Percentiles rank a stretch among this genome's conserved stretches.
Conservation (phyloP, 2,329 filamentous ascomycete species). For the Conoideocrella luteorostrata region DNA sequence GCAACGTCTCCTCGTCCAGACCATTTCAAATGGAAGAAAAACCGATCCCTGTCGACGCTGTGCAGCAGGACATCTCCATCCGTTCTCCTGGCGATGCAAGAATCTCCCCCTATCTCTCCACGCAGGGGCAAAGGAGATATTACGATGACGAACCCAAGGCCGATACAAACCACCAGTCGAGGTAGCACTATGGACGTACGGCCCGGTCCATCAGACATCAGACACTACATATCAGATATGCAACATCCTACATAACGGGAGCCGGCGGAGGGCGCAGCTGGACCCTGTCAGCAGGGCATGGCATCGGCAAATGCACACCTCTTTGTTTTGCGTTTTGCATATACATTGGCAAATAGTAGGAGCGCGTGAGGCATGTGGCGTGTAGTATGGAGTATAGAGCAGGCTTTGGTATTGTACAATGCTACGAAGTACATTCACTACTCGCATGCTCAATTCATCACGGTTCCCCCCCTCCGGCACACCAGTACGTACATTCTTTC, state of each 20-base stretch:
- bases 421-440: too few relatives aligned
- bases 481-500: not conserved
- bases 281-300: constrained; percentile 3
- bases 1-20: not conserved
- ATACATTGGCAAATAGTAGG: too few relatives aligned
- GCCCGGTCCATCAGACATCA: not conserved
- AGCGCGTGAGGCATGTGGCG: too few relatives aligned
- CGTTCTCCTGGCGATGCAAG: not conserved
- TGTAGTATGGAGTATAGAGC: constrained; percentile 2
- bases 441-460: not conserved
- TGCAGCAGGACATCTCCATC: not conserved
- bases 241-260: constrained; percentile 1
- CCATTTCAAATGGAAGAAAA: not conserved
- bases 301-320: not conserved
- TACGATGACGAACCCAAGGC: not conserved
- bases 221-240: not conserved
- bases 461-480: not conserved
- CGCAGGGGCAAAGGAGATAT: not conserved
- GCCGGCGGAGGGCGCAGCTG: not conserved
- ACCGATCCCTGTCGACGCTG: constrained; percentile 1
- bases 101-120: not conserved
- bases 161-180: not conserved
- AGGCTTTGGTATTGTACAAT: not conserved
- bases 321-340: too few relatives aligned
- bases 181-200: not conserved